Evolutionary conservation across 2,329 filamentous ascomycete species (phyloP).

Genomic region (Xylaria sp.): DNA sequence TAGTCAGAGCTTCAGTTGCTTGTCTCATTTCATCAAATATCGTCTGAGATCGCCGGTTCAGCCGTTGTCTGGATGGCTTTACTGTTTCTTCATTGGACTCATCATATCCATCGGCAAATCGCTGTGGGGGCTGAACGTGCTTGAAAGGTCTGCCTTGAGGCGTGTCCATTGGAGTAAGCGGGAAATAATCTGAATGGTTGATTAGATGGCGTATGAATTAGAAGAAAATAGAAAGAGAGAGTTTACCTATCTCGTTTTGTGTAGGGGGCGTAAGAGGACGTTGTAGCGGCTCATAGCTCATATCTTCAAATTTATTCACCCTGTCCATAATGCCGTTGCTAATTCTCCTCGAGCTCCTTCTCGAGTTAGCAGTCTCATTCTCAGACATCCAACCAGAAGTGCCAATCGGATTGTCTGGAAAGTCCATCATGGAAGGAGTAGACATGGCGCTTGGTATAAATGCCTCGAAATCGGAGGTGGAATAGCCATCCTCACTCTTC

Average conservation of each 20-base stretch:
- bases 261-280: slow-evolving; percentile 71
- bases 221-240: not conserved
- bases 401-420: slow-evolving; percentile 58
- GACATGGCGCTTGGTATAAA: slow-evolving; percentile 60
- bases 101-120: slow-evolving; percentile 71
- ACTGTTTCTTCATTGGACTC: slow-evolving; percentile 74
- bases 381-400: slow-evolving; percentile 63
- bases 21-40: slow-evolving; percentile 69
- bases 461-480: slow-evolving; percentile 61
- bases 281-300: slow-evolving; percentile 57
- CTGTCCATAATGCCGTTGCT: slow-evolving; percentile 71
- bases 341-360: slow-evolving; percentile 60
- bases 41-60: slow-evolving; percentile 58
- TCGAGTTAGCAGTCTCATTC: slow-evolving; percentile 55
- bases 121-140: slow-evolving; percentile 54
- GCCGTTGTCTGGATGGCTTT: slow-evolving; percentile 61
- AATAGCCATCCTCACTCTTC: slow-evolving; percentile 58
- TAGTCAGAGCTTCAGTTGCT: slow-evolving; percentile 62
- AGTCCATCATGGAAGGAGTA: slow-evolving; percentile 61
- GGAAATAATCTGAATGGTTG: slow-evolving; percentile 64
- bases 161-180: slow-evolving; percentile 74
- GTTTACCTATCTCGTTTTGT: slow-evolving; percentile 68
- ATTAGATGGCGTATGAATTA: slow-evolving; percentile 36
- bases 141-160: slow-evolving; percentile 62
- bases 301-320: slow-evolving; percentile 67